Conservation (phyloP, 1,139 yeast species). For the Suhomyces choctaworum region DNA sequence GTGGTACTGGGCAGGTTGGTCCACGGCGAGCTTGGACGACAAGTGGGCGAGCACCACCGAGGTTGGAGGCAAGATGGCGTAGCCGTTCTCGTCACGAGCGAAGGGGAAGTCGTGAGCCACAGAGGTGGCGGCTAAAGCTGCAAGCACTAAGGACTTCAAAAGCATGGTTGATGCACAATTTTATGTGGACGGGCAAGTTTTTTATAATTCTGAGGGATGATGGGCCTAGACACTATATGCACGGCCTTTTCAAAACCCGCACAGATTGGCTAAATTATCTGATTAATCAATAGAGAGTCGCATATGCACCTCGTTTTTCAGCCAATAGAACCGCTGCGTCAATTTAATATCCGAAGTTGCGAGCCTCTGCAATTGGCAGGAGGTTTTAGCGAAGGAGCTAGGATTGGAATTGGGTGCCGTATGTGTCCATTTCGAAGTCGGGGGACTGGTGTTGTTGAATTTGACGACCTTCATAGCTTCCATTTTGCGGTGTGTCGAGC, state of each 20-base stretch:
- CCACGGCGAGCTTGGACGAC: constrained; percentile 8
- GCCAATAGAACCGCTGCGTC: constrained; percentile 4
- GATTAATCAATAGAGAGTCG: constrained; percentile 7
- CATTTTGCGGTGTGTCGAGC: too few relatives aligned
- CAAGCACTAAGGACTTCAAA: constrained; percentile 11
- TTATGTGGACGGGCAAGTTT: constrained; percentile 7
- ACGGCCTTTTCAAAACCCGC: neutral
- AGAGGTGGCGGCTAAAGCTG: constrained; percentile 14
- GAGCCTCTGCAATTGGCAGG: neutral
- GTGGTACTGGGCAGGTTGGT: constrained; percentile 13
- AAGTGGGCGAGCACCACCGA: constrained; percentile 15
- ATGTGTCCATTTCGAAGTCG: too few relatives aligned
- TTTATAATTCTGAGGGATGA: neutral
- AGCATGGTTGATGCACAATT: constrained; percentile 12
- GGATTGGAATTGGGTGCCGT: too few relatives aligned
- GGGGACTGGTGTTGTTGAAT: too few relatives aligned
- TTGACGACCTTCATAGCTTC: too few relatives aligned
- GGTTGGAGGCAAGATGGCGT: constrained; percentile 19
- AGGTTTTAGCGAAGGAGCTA: too few relatives aligned
- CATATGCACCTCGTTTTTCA: constrained; percentile 4
- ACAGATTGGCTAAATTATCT: constrained; percentile 6
- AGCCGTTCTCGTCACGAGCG: constrained; percentile 16
- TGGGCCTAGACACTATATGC: neutral
- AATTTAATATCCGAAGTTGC: constrained; percentile 3
- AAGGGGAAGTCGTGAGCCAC: constrained; percentile 14